These are phyloP conservation scores for Viridothelium virens DNA, from an alignment of 495 filamentous ascomycete species.

Conservation along the genomic window DNA sequence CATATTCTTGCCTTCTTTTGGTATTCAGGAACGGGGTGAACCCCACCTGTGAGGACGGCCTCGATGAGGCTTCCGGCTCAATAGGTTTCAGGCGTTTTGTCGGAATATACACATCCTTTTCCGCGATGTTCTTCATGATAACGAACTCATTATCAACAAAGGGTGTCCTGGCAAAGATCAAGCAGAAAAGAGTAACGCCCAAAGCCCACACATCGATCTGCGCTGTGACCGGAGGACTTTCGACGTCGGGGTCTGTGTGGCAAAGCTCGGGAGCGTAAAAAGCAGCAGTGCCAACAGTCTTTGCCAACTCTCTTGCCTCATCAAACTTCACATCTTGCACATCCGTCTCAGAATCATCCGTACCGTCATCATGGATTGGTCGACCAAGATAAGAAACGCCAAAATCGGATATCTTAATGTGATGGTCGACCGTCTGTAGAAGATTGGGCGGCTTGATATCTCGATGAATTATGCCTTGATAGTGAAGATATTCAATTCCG, in stretches of 20 bases:
- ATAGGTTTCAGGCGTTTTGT: conserved; percentile 70
- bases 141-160: conserved; percentile 87
- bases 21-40: conserved; percentile 30
- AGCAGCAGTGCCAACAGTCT: conserved; percentile 93
- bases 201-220: conserved; percentile 96
- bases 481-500: conserved; percentile 92
- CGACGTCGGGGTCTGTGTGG: conserved; percentile 58
- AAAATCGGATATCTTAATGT: conserved; percentile 99
- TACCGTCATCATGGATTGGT: conserved; percentile 66
- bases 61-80: conserved; percentile 45
- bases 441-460: conserved; percentile 99
- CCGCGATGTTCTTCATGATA: conserved; percentile 83
- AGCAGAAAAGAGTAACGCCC: conserved; percentile 89
- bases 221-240: conserved; percentile 50
- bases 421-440: conserved; percentile 72
- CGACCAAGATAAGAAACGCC: conserved; percentile 94
- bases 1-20: conserved; percentile 55
- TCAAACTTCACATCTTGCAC: conserved; percentile 61
- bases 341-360: conserved; percentile 76
- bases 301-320: conserved; percentile 87
- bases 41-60: conserved; percentile 31
- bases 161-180: conserved; percentile 86
- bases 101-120: conserved; percentile 83
- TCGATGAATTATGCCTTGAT: conserved; percentile 91
- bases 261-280: conserved; percentile 99